Evolutionary conservation across 768 basidiomycete genomes (phyloP), one percentile per base, ranked within the genome.

Genomic region (Suillus cothurnatus): DNA sequence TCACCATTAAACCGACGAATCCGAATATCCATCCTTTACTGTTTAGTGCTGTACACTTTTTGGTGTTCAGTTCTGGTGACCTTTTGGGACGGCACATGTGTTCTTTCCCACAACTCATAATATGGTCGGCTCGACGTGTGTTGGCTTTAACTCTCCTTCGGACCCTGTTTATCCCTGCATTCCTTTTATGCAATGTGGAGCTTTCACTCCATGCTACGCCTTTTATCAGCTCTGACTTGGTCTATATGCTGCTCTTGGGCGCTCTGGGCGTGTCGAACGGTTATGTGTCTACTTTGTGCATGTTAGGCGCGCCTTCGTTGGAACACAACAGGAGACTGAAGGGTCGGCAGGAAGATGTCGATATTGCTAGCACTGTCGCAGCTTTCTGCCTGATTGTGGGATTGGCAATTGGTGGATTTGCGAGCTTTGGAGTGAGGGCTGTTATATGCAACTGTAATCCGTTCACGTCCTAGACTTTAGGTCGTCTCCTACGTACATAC

Each of bases 131-230:
- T 6, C 82, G 80, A 28, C 83, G 83, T 39, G 83, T 96, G 45
- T 73, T 94, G 19, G 71, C 73, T 7, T 77, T 93, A 31, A 89
- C 94, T 19, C 73, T 91, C 49, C 75, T 86, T 4, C 88, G 95
- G 62, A 91, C 89, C 2, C 71, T 94, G 39, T 96, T 97, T 78
- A 86, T 97, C 57, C 94, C 94, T 36, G 71, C 95, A 49, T 90
- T 97, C 76, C 82, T 97, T n/a, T 81, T 90, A 77, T 97, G 95
- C 82, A 97, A 97, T 72, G 78, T 96, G 49, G 86, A 88, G 68
- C 85, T 82, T 52, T 61, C 58, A 1, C 64, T 74, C 6, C 71
- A 74, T 9, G 63, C 72, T 8, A 31, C 63, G 7, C 84, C 88
- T 3, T 68, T 90, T 66, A 88, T 96, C 80, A 88, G 80, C 76